Conservation (phyloP, 768 basidiomycete genomes). For the Kwoniella europaea region DNA sequence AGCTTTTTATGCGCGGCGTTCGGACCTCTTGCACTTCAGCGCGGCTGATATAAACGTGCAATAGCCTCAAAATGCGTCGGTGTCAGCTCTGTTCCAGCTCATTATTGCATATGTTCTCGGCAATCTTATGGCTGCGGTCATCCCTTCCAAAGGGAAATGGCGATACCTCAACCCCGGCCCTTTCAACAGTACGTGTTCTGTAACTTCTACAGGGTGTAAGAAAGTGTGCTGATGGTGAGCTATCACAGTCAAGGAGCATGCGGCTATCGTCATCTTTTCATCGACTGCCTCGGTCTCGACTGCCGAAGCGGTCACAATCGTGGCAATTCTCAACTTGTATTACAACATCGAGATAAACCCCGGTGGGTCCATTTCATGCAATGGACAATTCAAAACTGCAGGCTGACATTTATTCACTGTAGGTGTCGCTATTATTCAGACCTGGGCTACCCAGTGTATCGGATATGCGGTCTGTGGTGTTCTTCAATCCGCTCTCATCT, state of each 20-base stretch:
- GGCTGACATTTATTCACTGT: too few species aligned
- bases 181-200: conserved; percentile 64
- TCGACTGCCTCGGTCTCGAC: conserved; percentile 64
- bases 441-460: conserved; percentile 63
- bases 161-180: conserved; percentile 69
- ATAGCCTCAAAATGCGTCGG: conserved; percentile 63
- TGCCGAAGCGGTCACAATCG: not conserved
- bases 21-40: not conserved
- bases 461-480: conserved; percentile 68
- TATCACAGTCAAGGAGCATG: conserved; percentile 65
- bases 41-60: conserved; percentile 7
- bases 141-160: conserved; percentile 63
- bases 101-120: conserved; percentile 63
- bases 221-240: not conserved
- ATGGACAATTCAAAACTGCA: too few species aligned
- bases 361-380: too few species aligned
- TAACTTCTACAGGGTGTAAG: not conserved
- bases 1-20: conserved; percentile 14
- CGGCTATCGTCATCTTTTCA: conserved; percentile 66
- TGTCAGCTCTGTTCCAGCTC: conserved; percentile 65
- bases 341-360: too few species aligned
- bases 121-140: conserved; percentile 59
- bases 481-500: conserved; percentile 63
- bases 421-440: conserved; percentile 64
- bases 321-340: too few species aligned